Percentiles rank a stretch among this genome's conserved stretches.
phyloP scores from a whole-genome alignment of 2,329 filamentous ascomycete species.

The Penicillium sp. region DNA sequence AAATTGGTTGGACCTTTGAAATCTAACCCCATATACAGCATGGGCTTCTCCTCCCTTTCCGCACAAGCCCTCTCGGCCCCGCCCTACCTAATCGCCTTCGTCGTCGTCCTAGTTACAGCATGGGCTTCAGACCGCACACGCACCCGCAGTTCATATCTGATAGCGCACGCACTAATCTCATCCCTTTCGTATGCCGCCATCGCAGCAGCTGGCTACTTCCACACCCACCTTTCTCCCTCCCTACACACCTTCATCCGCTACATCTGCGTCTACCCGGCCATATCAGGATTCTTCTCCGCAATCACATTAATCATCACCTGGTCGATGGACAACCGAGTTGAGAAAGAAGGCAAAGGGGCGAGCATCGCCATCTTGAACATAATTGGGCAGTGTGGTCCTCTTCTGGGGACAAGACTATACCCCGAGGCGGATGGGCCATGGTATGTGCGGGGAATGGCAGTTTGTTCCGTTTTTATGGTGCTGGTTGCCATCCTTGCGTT shows the following conservation, averaged over 20 bases:
- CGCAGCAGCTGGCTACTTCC: constrained; percentile 52
- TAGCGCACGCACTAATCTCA: constrained; percentile 68
- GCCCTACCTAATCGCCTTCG: constrained; percentile 76
- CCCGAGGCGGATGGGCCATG: constrained; percentile 60
- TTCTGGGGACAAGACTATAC: constrained; percentile 68
- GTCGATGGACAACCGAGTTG: constrained; percentile 82
- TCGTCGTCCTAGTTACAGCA: constrained; percentile 69
- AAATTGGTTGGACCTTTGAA: neutral
- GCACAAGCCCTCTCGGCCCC: constrained; percentile 79
- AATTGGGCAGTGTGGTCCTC: constrained; percentile 76
- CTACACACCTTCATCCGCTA: constrained; percentile 58
- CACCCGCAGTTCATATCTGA: constrained; percentile 65
- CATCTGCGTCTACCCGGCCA: constrained; percentile 73
- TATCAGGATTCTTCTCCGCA: constrained; percentile 77
- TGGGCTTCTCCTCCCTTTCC: constrained; percentile 69
- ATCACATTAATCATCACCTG: constrained; percentile 84
- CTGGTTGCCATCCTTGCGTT: constrained; percentile 59
- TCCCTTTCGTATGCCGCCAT: constrained; percentile 65
- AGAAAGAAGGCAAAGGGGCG: constrained; percentile 67
- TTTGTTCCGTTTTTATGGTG: constrained; percentile 64
- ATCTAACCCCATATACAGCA: constrained; percentile 35
- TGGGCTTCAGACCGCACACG: constrained; percentile 67
- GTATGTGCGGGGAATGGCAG: constrained; percentile 63
- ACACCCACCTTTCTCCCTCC: constrained; percentile 32
- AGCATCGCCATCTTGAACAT: constrained; percentile 80